Evolutionary conservation across 768 basidiomycete species (phyloP).

Genomic region (Boletus rubescentipes): DNA sequence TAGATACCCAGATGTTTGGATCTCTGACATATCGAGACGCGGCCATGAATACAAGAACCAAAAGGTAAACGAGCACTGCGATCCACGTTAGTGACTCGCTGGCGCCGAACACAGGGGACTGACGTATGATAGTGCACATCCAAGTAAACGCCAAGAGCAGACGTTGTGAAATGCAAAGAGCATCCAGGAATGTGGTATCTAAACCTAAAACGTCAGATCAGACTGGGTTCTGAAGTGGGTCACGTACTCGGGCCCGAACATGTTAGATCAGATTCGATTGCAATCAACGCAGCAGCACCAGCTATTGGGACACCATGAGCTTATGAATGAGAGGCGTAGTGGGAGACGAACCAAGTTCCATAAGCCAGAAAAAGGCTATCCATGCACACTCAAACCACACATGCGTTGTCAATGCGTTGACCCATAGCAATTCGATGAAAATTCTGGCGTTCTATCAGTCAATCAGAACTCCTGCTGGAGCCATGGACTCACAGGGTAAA

Average conservation of each 20-base stretch:
- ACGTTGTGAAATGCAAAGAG: conserved; percentile 49
- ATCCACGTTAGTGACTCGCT: conserved; percentile 3
- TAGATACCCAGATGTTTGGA: conserved; percentile 49
- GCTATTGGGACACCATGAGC: conserved; percentile 35
- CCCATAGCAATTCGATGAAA: conserved; percentile 57
- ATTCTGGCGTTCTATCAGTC: conserved; percentile 35
- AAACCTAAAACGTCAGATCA: not conserved
- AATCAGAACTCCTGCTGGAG: not conserved
- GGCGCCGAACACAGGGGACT: conserved; percentile 18
- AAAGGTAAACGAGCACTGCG: conserved; percentile 59
- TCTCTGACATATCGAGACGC: conserved; percentile 45
- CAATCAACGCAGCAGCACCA: conserved; percentile 51
- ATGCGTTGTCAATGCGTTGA: conserved; percentile 50
- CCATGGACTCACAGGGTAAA: conserved; percentile 53
- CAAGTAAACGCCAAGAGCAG: conserved; percentile 63
- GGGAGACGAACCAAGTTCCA: conserved; percentile 55
- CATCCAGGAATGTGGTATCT: not conserved
- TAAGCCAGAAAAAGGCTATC: conserved; percentile 54
- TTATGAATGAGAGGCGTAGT: not conserved
- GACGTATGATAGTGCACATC: conserved; percentile 44
- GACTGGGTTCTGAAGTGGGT: not conserved
- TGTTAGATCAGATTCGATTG: conserved; percentile 33
- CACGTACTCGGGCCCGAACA: conserved; percentile 37
- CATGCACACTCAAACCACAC: conserved; percentile 74
- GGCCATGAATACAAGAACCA: conserved; percentile 45